Evolutionary conservation across 139 green algal species (phyloP).

Genomic region (Zygnema cylindricum): DNA sequence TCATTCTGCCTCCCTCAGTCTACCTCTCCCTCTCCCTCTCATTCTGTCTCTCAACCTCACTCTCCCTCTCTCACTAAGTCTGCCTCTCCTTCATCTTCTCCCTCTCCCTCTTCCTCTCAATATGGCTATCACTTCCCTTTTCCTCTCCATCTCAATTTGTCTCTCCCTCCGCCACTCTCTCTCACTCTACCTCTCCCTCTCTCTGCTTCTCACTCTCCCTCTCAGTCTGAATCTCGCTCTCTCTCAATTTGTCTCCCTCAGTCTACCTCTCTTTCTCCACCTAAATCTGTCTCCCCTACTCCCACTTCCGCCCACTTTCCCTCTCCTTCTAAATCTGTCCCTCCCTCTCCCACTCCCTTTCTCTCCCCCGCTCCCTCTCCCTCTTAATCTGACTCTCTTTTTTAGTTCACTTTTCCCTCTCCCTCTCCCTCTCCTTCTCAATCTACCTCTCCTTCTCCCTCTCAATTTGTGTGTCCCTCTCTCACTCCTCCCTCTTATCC

Average conservation of each 20-base stretch:
- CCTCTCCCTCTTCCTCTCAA: not conserved
- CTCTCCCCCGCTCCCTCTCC: not conserved
- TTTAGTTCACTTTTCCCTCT: not conserved
- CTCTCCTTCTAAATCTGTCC: not conserved
- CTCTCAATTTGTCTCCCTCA: not conserved
- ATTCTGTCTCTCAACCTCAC: not conserved
- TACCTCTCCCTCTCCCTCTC: not conserved
- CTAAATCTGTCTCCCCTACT: not conserved
- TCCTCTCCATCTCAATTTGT: not conserved
- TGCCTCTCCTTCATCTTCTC: not conserved
- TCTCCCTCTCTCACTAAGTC: not conserved
- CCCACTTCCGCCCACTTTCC: not conserved
- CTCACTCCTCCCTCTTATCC: not conserved
- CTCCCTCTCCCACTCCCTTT: not conserved
- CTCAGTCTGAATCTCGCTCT: not conserved
- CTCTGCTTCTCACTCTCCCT: not conserved
- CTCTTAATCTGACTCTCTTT: not conserved
- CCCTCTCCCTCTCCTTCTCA: not conserved
- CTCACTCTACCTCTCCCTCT: not conserved
- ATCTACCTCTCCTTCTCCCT: not conserved
- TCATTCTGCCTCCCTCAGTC: not conserved
- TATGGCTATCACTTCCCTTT: no score
- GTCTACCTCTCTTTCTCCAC: not conserved
- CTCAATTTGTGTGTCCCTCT: not conserved
- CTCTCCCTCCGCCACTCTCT: not conserved